These are phyloP conservation scores for Trametes punicea DNA, from an alignment of 768 basidiomycete species.

Conservation along the genomic window DNA sequence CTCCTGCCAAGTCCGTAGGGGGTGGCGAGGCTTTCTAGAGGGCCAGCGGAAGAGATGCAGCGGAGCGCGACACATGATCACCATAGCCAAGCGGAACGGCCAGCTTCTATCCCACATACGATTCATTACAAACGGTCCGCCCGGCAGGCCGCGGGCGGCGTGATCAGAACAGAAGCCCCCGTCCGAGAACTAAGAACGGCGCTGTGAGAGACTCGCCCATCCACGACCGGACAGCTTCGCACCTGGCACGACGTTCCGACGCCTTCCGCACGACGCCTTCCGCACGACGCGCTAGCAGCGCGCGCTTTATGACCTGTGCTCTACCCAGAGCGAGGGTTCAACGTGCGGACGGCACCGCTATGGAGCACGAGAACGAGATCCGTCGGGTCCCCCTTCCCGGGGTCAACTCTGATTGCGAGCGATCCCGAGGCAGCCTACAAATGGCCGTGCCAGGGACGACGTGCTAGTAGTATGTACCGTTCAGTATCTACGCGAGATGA, in stretches of 20 bases:
- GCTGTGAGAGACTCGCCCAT: conserved; percentile 11
- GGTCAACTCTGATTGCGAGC: conserved; percentile 9
- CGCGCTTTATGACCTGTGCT: too few relatives aligned
- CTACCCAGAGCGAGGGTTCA: not conserved
- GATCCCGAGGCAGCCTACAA: conserved; percentile 11
- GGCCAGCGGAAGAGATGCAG: conserved; percentile 4
- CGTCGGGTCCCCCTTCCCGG: too few relatives aligned
- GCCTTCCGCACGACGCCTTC: not conserved
- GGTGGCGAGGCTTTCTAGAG: not conserved
- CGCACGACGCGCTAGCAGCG: not conserved
- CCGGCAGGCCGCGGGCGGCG: conserved; percentile 3
- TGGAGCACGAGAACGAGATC: not conserved
- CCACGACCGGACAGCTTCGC: not conserved
- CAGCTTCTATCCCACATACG: conserved; percentile 10
- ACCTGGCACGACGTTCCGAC: conserved; percentile 2
- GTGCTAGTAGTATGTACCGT: not conserved
- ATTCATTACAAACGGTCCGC: not conserved
- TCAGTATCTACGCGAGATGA: conserved; percentile 12
- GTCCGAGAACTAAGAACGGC: conserved; percentile 9
- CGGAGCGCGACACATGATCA: conserved; percentile 12
- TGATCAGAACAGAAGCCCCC: conserved; percentile 11
- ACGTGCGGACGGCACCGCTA: conserved; percentile 8
- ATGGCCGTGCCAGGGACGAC: not conserved
- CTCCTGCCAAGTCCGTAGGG: conserved; percentile 1
- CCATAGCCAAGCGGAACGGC: conserved; percentile 7